Percentiles rank a stretch among this genome's conserved stretches.
These are phyloP conservation scores for Claviceps purpurea DNA, from an alignment of 2,329 filamentous ascomycete genomes.

Conservation along the genomic window DNA sequence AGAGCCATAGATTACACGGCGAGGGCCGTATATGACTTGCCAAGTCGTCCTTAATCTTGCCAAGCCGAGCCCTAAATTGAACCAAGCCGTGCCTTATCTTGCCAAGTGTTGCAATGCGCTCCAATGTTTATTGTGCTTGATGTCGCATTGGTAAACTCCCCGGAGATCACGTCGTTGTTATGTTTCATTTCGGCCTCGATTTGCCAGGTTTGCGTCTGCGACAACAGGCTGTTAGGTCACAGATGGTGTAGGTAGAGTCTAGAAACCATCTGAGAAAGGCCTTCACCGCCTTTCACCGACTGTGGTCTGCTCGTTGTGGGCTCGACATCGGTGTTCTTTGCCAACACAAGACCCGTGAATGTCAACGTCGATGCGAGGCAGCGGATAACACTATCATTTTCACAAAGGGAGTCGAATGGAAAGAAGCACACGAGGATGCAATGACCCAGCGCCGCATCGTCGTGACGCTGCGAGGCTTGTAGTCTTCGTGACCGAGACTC, in stretches of 20 bases:
- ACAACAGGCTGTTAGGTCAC: slow-evolving; percentile 9
- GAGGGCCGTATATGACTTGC: slow-evolving; percentile 13
- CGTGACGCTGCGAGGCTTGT: neutral
- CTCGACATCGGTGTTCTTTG: slow-evolving; percentile 29
- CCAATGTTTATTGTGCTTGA: slow-evolving; percentile 27
- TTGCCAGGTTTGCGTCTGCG: slow-evolving; percentile 35
- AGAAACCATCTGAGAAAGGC: slow-evolving; percentile 45
- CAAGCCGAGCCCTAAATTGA: too few relatives aligned
- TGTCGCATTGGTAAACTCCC: slow-evolving; percentile 28
- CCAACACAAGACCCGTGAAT: slow-evolving; percentile 28
- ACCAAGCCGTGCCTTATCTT: too few relatives aligned
- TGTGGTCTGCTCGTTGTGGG: slow-evolving; percentile 41
- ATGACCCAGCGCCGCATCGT: slow-evolving; percentile 18
- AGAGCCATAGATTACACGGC: slow-evolving; percentile 13
- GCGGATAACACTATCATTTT: slow-evolving; percentile 54
- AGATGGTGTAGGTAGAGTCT: slow-evolving; percentile 6
- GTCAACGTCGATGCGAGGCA: slow-evolving; percentile 42
- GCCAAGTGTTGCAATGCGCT: slow-evolving; percentile 20
- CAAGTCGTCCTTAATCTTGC: slow-evolving; percentile 4
- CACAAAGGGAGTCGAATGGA: slow-evolving; percentile 45
- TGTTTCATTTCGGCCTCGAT: slow-evolving; percentile 31
- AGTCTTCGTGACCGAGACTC: slow-evolving; percentile 5
- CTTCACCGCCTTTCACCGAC: slow-evolving; percentile 36
- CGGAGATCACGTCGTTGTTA: slow-evolving; percentile 36
- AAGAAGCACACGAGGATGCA: slow-evolving; percentile 44